Evolutionary conservation across 768 basidiomycete species (phyloP).

Genomic region (Rossbeevera mucosa): DNA sequence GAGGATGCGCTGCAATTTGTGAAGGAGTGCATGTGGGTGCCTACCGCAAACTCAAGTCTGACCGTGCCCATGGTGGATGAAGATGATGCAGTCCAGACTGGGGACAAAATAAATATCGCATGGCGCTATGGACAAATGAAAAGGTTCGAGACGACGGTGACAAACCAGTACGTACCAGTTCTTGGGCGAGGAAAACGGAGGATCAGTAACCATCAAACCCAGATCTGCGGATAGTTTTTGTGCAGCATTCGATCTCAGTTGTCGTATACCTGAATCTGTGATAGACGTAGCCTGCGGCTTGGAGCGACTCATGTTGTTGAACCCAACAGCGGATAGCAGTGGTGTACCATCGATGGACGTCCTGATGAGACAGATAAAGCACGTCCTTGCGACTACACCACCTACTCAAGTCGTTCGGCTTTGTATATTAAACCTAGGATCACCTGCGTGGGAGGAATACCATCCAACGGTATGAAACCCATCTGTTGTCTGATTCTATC

Average conservation of each 20-base stretch:
- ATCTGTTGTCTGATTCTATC: not conserved
- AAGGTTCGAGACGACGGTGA: slow-evolving; percentile 83
- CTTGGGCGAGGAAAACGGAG: slow-evolving; percentile 1
- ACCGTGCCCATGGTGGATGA: slow-evolving; percentile 29
- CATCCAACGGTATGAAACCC: slow-evolving; percentile 43
- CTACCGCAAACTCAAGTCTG: slow-evolving; percentile 22
- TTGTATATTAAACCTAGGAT: slow-evolving; percentile 60
- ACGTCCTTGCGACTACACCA: slow-evolving; percentile 24
- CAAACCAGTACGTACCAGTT: slow-evolving; percentile 44
- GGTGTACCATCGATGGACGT: slow-evolving; percentile 17
- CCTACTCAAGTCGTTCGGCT: slow-evolving; percentile 46
- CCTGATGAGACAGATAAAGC: slow-evolving; percentile 29
- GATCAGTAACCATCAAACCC: slow-evolving; percentile 12
- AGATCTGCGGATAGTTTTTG: slow-evolving; percentile 62
- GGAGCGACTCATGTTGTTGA: slow-evolving; percentile 36
- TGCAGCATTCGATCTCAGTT: slow-evolving; percentile 67
- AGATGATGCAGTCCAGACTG: slow-evolving; percentile 32
- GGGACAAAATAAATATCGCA: slow-evolving; percentile 84
- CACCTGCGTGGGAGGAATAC: slow-evolving; percentile 66
- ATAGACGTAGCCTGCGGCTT: slow-evolving; percentile 41
- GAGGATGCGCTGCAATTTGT: slow-evolving; percentile 54
- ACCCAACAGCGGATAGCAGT: slow-evolving; percentile 14
- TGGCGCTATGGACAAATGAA: slow-evolving; percentile 97
- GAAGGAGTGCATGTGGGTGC: slow-evolving; percentile 78
- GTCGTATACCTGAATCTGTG: slow-evolving; percentile 49